Base-by-base conservation (phyloP, 2,329 filamentous ascomycete genomes). In the Beauveria pseudobassiana region DNA sequence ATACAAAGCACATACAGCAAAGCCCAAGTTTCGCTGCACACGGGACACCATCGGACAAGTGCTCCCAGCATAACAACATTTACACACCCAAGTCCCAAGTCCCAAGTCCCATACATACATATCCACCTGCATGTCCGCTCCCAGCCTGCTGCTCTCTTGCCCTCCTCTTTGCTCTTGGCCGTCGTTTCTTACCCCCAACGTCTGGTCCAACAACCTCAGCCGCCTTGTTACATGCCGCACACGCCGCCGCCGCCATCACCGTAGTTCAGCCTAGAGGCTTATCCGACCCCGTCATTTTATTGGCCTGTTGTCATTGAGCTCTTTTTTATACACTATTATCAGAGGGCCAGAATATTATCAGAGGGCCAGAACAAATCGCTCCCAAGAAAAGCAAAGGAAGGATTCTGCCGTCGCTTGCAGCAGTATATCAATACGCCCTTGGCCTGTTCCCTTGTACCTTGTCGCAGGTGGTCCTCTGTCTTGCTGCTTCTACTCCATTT, bases 131-230 rank as follows among this genome's bases (percentile, higher is more conserved):
- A 51, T 59, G 57, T 5, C 57, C 57, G 38, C n/a, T 45, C 57
- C 24, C 48, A 51, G 57, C 57, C 40, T 28, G 42, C 4, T 48
- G 54, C 54, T 57, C 24, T 43, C 26, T 64, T 64, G 3, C 10
- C 64, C 40, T 63, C 56, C 45, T 59, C 62, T 52, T 62, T 55
- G 60, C 62, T 64, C 57, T 40, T 65, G 49, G 60, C 61, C 55
- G 45, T 34, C 53, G 40, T 48, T 64, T 64, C 62, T 66, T 63
- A n/a, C 48, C 51, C 34, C 34, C 48, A 51, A 38, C 20, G 22
- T 40, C 48, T 48, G 42, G 54, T 48, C 53, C 8, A 34, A 38
- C 16, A 5, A 22, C 30, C 49, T 38, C 28, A 38, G 51, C 24
- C 24, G 9, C 20, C 53, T 38, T 53, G 22, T 53, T 38, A 14